A percentile compares a stretch with the other conserved stretches of the same genome.
phyloP scores from a whole-genome alignment of 2,329 filamentous ascomycete genomes.

The Alternaria atra region DNA sequence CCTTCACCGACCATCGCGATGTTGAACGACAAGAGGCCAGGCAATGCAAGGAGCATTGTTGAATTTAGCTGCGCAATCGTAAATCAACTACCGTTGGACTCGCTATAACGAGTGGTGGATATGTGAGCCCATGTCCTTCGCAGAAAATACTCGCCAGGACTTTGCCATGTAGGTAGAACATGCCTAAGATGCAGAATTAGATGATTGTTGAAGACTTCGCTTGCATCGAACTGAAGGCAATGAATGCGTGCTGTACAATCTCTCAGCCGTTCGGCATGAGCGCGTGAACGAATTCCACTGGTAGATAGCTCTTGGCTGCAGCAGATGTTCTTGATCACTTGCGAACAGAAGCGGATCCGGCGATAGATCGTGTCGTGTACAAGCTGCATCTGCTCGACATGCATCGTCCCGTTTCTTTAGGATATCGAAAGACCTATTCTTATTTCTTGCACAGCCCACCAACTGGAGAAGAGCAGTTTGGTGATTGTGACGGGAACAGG shows the following conservation, averaged over 20 bases:
- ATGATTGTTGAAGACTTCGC: neutral
- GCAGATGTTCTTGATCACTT: neutral
- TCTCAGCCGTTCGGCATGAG: neutral
- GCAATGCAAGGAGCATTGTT: too few relatives aligned
- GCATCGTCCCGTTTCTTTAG: neutral
- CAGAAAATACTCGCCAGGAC: neutral
- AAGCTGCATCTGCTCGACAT: neutral
- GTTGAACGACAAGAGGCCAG: neutral
- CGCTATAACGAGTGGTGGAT: neutral
- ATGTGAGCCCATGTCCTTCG: neutral
- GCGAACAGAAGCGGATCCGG: neutral
- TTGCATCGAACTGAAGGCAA: neutral
- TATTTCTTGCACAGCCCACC: slow-evolving; percentile 8
- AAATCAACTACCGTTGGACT: neutral
- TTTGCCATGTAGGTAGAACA: neutral
- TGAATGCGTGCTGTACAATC: neutral
- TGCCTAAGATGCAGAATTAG: neutral
- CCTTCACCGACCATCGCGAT: neutral
- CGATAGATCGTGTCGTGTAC: neutral
- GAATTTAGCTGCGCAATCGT: too few relatives aligned
- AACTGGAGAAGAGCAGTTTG: neutral
- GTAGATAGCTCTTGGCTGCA: neutral
- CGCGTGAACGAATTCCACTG: neutral
- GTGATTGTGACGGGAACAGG: slow-evolving; percentile 4
- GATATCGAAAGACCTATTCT: slow-evolving; percentile 17